phyloP scores from a whole-genome alignment of 2,329 filamentous ascomycete genomes.

The Chaetomiaceae sp. region DNA sequence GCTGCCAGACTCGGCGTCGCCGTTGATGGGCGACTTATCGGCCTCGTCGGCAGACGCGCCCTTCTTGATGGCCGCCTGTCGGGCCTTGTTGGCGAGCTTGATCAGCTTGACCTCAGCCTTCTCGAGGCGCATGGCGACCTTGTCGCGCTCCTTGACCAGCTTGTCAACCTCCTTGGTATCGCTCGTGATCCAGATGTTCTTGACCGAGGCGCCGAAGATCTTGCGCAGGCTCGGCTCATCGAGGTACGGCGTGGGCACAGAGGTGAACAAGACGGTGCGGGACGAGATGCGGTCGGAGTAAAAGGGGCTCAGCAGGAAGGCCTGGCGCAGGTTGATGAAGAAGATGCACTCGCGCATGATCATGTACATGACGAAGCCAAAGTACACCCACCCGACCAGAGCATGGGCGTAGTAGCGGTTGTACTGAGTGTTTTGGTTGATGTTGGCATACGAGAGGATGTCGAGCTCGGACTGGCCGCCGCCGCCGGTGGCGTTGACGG shows the following conservation, averaged over 20 bases:
- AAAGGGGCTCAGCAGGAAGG: conserved; percentile 78
- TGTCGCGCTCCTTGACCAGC: conserved; percentile 73
- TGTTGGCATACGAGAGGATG: conserved; percentile 71
- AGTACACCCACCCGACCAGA: conserved; percentile 76
- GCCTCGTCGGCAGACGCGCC: conserved; percentile 37
- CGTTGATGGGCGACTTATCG: conserved; percentile 40
- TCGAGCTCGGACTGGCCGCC: conserved; percentile 61
- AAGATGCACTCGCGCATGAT: conserved; percentile 83
- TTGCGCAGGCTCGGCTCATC: conserved; percentile 69
- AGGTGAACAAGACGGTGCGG: conserved; percentile 81
- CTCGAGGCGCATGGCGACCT: conserved; percentile 75
- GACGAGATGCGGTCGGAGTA: conserved; percentile 84
- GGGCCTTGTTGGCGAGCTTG: conserved; percentile 66
- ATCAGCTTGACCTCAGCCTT: conserved; percentile 82
- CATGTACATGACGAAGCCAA: conserved; percentile 80
- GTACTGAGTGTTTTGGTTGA: conserved; percentile 45
- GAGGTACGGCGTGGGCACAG: conserved; percentile 73
- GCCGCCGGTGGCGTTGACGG: conserved; percentile 79
- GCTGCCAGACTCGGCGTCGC: conserved; percentile 61
- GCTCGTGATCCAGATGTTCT: conserved; percentile 76
- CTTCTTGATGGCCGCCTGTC: conserved; percentile 62
- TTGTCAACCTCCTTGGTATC: conserved; percentile 74
- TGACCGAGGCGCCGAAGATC: conserved; percentile 76
- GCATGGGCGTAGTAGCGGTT: conserved; percentile 75
- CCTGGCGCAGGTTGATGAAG: conserved; percentile 89